Percentiles rank a stretch among this genome's conserved stretches.
Conservation (phyloP, 495 filamentous ascomycete genomes). For the Talaromyces trachyspermus region DNA sequence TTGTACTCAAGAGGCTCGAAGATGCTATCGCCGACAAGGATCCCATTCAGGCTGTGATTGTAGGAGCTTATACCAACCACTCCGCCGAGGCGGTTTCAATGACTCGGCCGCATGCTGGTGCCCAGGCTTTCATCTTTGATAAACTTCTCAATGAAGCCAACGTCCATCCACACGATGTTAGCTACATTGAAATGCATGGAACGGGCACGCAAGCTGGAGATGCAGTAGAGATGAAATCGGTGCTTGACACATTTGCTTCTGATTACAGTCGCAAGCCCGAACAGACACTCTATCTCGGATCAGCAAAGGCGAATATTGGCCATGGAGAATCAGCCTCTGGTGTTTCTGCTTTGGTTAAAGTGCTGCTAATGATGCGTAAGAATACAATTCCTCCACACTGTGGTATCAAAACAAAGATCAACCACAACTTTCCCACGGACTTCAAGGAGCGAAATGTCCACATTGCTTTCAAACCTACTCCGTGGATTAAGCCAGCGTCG, state of each 20-base stretch:
- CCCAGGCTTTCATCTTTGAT: slow-evolving; percentile 63
- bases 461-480: slow-evolving; percentile 50
- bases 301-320: slow-evolving; percentile 83
- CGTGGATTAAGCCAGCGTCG: slow-evolving; percentile 56
- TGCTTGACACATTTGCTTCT: slow-evolving; percentile 76
- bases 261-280: slow-evolving; percentile 54
- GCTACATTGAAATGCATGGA: slow-evolving; percentile 87
- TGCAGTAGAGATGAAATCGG: slow-evolving; percentile 69
- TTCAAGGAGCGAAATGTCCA: slow-evolving; percentile 69
- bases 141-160: slow-evolving; percentile 62
- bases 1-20: slow-evolving; percentile 67
- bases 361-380: slow-evolving; percentile 80
- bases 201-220: slow-evolving; percentile 83
- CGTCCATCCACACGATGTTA: slow-evolving; percentile 63
- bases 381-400: slow-evolving; percentile 77
- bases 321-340: slow-evolving; percentile 88
- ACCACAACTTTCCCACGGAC: slow-evolving; percentile 75
- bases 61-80: slow-evolving; percentile 65
- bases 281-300: slow-evolving; percentile 71
- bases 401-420: slow-evolving; percentile 78
- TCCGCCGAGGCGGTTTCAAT: slow-evolving; percentile 73
- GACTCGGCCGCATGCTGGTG: slow-evolving; percentile 68
- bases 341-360: slow-evolving; percentile 73
- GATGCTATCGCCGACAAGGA: slow-evolving; percentile 73
- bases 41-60: slow-evolving; percentile 60